phyloP scores from a whole-genome alignment of 202 grass and related monocot species.

The Thinopyrum obtusiflorum region DNA sequence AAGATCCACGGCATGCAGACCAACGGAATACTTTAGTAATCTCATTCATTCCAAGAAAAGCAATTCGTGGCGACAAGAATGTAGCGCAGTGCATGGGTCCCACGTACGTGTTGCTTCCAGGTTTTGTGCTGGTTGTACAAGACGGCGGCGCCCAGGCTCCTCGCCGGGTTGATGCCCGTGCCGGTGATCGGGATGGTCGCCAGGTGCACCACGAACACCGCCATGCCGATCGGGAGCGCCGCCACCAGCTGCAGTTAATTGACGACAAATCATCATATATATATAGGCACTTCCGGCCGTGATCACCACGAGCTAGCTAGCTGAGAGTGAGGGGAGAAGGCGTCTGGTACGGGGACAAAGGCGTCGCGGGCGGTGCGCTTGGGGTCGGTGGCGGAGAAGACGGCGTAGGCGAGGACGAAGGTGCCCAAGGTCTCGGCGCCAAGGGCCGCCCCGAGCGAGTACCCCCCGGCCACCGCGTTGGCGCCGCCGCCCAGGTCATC shows the following conservation, averaged over 20 bases:
- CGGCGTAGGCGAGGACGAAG: constrained; percentile 85
- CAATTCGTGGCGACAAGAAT: too few relatives aligned
- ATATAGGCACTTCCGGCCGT: too few relatives aligned
- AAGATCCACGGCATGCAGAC: too few relatives aligned
- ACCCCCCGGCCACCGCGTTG: constrained; percentile 27
- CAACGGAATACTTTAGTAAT: too few relatives aligned
- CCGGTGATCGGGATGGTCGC: constrained; percentile 80
- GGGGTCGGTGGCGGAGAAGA: constrained; percentile 83
- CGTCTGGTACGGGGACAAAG: constrained; percentile 40
- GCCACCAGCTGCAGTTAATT: constrained; percentile 13
- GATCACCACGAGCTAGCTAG: too few relatives aligned
- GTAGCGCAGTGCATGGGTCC: constrained; percentile 18
- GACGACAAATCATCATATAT: too few relatives aligned
- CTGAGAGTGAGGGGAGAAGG: neutral
- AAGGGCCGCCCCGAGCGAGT: constrained; percentile 19
- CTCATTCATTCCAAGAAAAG: too few relatives aligned
- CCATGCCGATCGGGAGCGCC: constrained; percentile 57
- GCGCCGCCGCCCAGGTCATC: constrained; percentile 49
- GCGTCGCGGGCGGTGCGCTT: constrained; percentile 64
- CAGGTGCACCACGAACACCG: constrained; percentile 70
- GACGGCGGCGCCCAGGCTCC: constrained; percentile 76
- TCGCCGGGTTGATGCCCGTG: constrained; percentile 72
- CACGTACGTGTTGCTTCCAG: constrained; percentile 63
- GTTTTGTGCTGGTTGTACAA: constrained; percentile 43
- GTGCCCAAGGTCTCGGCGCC: constrained; percentile 65